A percentile compares a stretch with the other conserved stretches of the same genome.
These are phyloP conservation scores for Suhomyces kilbournensis DNA, from an alignment of 805 yeast species.

Conservation along the genomic window DNA sequence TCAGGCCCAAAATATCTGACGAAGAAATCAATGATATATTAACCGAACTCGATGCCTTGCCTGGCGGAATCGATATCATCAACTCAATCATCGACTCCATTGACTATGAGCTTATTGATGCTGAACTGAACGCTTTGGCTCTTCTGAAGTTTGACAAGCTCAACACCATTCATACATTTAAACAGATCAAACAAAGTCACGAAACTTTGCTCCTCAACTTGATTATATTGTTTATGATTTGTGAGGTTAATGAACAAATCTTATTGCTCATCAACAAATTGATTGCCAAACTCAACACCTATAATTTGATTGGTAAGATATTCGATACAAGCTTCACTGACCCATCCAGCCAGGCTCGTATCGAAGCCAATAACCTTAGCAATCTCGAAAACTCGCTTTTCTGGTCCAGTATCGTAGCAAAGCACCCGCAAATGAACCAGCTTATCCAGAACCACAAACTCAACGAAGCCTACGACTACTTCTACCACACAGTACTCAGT, in stretches of 20 bases:
- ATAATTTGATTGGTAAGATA: slow-evolving; percentile 20
- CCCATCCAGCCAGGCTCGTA: slow-evolving; percentile 9
- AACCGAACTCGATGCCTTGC: slow-evolving; percentile 23
- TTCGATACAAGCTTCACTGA: slow-evolving; percentile 26
- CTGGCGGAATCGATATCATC: slow-evolving; percentile 23
- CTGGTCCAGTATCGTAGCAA: slow-evolving; percentile 26
- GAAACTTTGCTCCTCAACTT: slow-evolving; percentile 27
- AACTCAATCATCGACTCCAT: slow-evolving; percentile 17
- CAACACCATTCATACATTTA: slow-evolving; percentile 22
- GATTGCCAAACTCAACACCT: slow-evolving; percentile 22
- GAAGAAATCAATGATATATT: slow-evolving; percentile 19
- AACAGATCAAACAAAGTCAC: slow-evolving; percentile 27
- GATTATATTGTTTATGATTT: slow-evolving; percentile 27
- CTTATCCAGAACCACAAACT: slow-evolving; percentile 17
- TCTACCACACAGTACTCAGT: slow-evolving; percentile 14
- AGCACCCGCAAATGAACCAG: slow-evolving; percentile 14
- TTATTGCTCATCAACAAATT: slow-evolving; percentile 22
- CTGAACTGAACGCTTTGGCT: slow-evolving; percentile 1
- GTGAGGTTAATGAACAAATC: slow-evolving; percentile 30
- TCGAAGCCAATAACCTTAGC: slow-evolving; percentile 12
- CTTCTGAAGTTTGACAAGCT: slow-evolving; percentile 24
- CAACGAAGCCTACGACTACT: slow-evolving; percentile 28
- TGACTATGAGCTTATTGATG: slow-evolving; percentile 5
- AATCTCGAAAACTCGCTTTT: slow-evolving; percentile 27
- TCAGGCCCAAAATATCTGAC: slow-evolving; percentile 24